A percentile compares a stretch with the other conserved stretches of the same genome.
Evolutionary conservation across 2,329 filamentous ascomycete species (phyloP).

Genomic region (Fusarium sp.): DNA sequence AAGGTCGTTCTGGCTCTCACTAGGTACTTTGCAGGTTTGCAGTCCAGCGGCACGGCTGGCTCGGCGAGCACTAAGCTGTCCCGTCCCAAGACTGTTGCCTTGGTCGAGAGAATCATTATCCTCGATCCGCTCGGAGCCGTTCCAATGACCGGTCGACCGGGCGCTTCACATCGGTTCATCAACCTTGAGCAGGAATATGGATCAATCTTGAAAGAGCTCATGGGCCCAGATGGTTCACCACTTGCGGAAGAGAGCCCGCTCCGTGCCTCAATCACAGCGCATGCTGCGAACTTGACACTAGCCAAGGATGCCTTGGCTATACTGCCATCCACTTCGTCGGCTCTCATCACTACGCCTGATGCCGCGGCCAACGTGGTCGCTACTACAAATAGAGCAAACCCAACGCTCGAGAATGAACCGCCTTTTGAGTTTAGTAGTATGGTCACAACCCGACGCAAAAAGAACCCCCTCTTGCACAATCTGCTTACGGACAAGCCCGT

Average conservation of each 20-base stretch:
- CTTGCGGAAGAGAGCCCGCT: constrained; percentile 45
- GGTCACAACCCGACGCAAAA: constrained; percentile 64
- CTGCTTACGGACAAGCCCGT: constrained; percentile 94
- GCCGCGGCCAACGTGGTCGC: constrained; percentile 72
- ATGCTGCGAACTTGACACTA: constrained; percentile 77
- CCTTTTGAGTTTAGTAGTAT: constrained; percentile 60
- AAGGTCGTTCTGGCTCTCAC: constrained; percentile 82
- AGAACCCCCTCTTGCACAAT: constrained; percentile 94
- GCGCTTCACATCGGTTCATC: constrained; percentile 70
- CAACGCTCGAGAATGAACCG: constrained; percentile 59
- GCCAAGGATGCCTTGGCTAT: constrained; percentile 77
- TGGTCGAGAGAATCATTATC: constrained; percentile 86
- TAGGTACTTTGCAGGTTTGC: constrained; percentile 77
- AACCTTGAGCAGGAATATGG: constrained; percentile 93
- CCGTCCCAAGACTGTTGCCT: constrained; percentile 62
- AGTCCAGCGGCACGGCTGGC: constrained; percentile 47
- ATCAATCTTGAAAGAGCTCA: constrained; percentile 72
- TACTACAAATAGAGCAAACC: constrained; percentile 50
- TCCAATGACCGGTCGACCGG: constrained; percentile 65
- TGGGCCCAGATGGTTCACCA: constrained; percentile 43
- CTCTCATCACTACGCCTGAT: constrained; percentile 85
- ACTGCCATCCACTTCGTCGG: constrained; percentile 86
- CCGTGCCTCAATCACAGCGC: constrained; percentile 55
- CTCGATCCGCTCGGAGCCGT: constrained; percentile 89
- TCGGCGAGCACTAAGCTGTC: constrained; percentile 45